Evolutionary conservation across 306 rosid species (phyloP).

Genomic region (Vigna hirtella): DNA sequence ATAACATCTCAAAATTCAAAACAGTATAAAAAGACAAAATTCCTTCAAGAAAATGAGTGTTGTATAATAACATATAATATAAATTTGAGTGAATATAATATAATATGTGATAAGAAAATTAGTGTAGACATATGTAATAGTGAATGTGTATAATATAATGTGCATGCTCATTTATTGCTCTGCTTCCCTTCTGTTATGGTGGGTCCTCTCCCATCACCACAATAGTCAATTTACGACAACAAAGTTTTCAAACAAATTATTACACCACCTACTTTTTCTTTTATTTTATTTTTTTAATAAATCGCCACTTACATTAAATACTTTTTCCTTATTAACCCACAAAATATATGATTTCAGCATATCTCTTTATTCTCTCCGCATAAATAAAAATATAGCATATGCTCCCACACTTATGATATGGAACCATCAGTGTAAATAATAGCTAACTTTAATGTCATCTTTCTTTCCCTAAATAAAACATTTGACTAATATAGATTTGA

Average conservation of each 20-base stretch:
- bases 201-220: neutral
- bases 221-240: slow-evolving; percentile 9
- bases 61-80: neutral
- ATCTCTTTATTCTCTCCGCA: neutral
- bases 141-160: neutral
- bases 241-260: neutral
- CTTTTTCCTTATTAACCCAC: neutral
- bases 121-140: neutral
- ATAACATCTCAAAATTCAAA: no score
- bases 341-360: neutral
- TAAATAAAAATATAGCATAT: no score
- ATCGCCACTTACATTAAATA: neutral
- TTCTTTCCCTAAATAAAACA: no score
- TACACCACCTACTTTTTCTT: neutral
- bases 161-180: neutral
- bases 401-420: no score
- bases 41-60: no score
- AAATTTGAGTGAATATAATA: neutral
- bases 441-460: no score
- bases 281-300: neutral
- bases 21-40: no score
- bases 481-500: no score
- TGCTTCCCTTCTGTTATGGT: slow-evolving; percentile 1
- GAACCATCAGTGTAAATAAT: no score
- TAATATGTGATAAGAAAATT: neutral